A percentile compares a stretch with the other conserved stretches of the same genome.
These are phyloP conservation scores for Cordyceps militaris DNA, from an alignment of 2,329 filamentous ascomycete species.

Conservation along the genomic window DNA sequence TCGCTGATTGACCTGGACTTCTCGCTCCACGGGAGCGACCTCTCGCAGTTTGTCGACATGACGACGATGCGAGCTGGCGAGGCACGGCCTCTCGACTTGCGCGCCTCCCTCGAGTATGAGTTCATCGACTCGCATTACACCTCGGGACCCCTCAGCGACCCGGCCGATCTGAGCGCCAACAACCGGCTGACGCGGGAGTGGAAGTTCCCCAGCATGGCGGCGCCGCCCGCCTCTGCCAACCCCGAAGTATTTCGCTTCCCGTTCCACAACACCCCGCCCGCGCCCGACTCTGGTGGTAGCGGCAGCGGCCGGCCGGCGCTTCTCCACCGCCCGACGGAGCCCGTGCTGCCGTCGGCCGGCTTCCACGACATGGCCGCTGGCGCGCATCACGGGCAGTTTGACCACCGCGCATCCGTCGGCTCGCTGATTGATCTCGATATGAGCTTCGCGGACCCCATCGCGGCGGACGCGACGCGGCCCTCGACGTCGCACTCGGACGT, in stretches of 20 bases:
- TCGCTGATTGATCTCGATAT: constrained; percentile 50
- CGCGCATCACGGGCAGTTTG: constrained; percentile 22
- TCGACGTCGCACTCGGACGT: constrained; percentile 56
- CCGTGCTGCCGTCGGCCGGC: constrained; percentile 34
- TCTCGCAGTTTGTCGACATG: constrained; percentile 54
- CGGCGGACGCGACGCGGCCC: constrained; percentile 41
- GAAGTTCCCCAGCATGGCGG: constrained; percentile 49
- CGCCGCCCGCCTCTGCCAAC: constrained; percentile 44
- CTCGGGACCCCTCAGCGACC: constrained; percentile 50
- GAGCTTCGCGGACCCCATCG: constrained; percentile 43
- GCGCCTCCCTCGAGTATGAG: constrained; percentile 43
- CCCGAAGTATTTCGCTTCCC: constrained; percentile 47
- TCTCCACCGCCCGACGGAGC: constrained; percentile 46
- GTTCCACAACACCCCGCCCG: constrained; percentile 27
- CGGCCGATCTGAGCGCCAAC: constrained; percentile 42
- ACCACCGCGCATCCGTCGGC: constrained; percentile 36
- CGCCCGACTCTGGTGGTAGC: constrained; percentile 16
- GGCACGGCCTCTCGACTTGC: constrained; percentile 35
- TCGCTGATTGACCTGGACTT: constrained; percentile 59
- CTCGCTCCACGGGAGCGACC: constrained; percentile 47
- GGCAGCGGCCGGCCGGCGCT: constrained; percentile 34
- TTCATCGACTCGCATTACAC: constrained; percentile 37
- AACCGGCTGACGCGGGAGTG: constrained; percentile 49
- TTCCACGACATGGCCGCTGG: constrained; percentile 36
- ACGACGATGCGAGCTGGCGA: constrained; percentile 48